These are phyloP conservation scores for Candida sakaeoensis DNA, from an alignment of 805 yeast species.

Conservation along the genomic window DNA sequence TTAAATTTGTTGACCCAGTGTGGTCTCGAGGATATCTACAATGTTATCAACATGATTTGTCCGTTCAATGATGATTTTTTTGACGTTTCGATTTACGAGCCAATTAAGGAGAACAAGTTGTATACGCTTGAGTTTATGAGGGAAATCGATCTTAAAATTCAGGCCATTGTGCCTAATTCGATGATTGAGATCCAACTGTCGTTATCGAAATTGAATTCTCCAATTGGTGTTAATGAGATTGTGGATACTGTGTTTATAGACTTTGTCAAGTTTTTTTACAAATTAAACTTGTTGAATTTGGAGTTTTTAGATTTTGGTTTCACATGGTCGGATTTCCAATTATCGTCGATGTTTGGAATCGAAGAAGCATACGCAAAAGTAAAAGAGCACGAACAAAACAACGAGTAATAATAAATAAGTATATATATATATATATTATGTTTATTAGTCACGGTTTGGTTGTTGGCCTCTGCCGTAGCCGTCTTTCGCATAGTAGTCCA, in stretches of 20 bases:
- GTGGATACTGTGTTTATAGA: conserved; percentile 45
- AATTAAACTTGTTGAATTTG: conserved; percentile 31
- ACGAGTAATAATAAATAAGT: no score
- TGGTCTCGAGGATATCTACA: conserved; percentile 55
- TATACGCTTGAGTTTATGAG: conserved; percentile 44
- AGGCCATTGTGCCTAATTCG: conserved; percentile 55
- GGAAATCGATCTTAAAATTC: conserved; percentile 43
- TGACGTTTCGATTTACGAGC: conserved; percentile 61
- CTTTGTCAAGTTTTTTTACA: conserved; percentile 47
- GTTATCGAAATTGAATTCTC: conserved; percentile 57
- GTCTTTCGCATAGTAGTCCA: conserved; percentile 89
- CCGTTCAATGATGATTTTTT: conserved; percentile 52
- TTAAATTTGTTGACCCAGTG: conserved; percentile 48
- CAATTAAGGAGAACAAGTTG: conserved; percentile 58
- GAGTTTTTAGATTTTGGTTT: conserved; percentile 37
- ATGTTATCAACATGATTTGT: conserved; percentile 68
- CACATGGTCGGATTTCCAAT: conserved; percentile 55
- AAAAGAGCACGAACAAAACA: not conserved
- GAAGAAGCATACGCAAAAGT: conserved; percentile 32
- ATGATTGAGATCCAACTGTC: conserved; percentile 57
- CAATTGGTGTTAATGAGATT: conserved; percentile 55
- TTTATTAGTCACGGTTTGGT: conserved; percentile 42
- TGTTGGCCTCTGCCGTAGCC: conserved; percentile 88
- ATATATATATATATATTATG: no score
- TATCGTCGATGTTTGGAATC: conserved; percentile 71